Evolutionary conservation across 495 filamentous ascomycete genomes (phyloP).

Genomic region (Geopyxis carbonaria): DNA sequence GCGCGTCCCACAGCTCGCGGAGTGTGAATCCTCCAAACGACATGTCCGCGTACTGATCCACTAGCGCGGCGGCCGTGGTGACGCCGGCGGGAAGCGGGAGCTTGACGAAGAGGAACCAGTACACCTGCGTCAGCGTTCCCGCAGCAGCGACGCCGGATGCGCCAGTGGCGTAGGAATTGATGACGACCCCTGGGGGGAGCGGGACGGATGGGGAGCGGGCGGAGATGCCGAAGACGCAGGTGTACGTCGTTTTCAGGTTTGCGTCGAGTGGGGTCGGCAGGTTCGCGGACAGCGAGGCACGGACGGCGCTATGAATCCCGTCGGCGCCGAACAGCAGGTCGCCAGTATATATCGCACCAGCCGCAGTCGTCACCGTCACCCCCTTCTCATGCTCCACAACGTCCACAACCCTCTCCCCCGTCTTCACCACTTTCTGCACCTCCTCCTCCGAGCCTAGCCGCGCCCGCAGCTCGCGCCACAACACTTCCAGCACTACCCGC

Average conservation of each 20-base stretch:
- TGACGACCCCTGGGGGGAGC: background rate
- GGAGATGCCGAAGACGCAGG: slow-evolving; percentile 6
- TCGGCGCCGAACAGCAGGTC: slow-evolving; percentile 25
- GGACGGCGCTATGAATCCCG: slow-evolving; percentile 20
- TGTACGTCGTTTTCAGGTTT: slow-evolving; percentile 6
- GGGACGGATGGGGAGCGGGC: background rate
- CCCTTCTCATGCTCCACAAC: background rate
- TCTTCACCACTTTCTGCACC: background rate
- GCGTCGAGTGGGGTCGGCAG: slow-evolving; percentile 6
- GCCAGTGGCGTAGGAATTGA: slow-evolving; percentile 4
- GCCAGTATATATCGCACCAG: slow-evolving; percentile 15
- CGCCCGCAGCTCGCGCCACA: no score
- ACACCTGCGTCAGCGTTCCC: background rate
- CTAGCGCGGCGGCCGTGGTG: slow-evolving; percentile 20
- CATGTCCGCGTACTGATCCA: slow-evolving; percentile 19
- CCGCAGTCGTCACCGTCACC: slow-evolving; percentile 8
- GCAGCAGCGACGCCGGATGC: slow-evolving; percentile 1
- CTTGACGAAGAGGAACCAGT: slow-evolving; percentile 21
- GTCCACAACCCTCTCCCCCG: background rate
- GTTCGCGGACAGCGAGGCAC: slow-evolving; percentile 12
- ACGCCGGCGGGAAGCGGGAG: slow-evolving; percentile 5
- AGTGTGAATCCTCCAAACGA: slow-evolving; percentile 17
- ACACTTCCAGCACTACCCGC: background rate
- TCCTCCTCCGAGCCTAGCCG: background rate
- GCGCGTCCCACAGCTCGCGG: slow-evolving; percentile 22